Evolutionary conservation across 2,329 filamentous ascomycete genomes (phyloP), one percentile per base, ranked within the genome.

Genomic region (Botryotinia globosa): DNA sequence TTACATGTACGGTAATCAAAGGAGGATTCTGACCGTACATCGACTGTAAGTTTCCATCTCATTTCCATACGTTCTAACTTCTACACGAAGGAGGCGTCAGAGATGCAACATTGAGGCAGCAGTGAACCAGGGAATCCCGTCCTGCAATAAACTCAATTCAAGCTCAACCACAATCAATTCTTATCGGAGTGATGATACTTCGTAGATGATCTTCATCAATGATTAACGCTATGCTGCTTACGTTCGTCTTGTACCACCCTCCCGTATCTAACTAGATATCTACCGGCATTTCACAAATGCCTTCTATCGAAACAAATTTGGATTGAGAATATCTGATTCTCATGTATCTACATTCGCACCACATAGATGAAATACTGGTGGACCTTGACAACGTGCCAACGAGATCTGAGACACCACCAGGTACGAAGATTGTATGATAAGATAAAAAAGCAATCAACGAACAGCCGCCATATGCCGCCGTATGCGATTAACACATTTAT

Each of bases 391-490:
- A 56, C 29, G 18, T 67, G 62, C 48, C 70, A 72, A 67, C 37
- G 39, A 66, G 48, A 67, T 72, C 62, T 67, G 63, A 72, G 70
- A 72, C 70, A 59, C 39, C 16, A 59, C 29, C 70, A 67, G 44
- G 48, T 42, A 71, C 59, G 48, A 25, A 42, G 20, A 45, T 71
- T 29, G 22, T 56, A 42, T 65, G 59, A 71, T 54, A 42, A 65
- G 45, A 54, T 64, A n/a, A 56, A 51, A 44, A 44, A 32, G 44
- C 34, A 58, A 56, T 44, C 63, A 48, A 58, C 42, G 9, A 66
- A 58, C 32, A 64, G 51, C 59, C 69, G 69, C 69, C 34, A 71
- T 71, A 71, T 65, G 51, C 59, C 69, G 69, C 69, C 34, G 65
- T 71, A 71, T 65, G 69, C 69, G 69, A 71, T 44, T 65, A 20